Evolutionary conservation across 352 stramenopile species (phyloP), one percentile per base, ranked within the genome.

Genomic region (Phytophthora macrochlamydospora): DNA sequence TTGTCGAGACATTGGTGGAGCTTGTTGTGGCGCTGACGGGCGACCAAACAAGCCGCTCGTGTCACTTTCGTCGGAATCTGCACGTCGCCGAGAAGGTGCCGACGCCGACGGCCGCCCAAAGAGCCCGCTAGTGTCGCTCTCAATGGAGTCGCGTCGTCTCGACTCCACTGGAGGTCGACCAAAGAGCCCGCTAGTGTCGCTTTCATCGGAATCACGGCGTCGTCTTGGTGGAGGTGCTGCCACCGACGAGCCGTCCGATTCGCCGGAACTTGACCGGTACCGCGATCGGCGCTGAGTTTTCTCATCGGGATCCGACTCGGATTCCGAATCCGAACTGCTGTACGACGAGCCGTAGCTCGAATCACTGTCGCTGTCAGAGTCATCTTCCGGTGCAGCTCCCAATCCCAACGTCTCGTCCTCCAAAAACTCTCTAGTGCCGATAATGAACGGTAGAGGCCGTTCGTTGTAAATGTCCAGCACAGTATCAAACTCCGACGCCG

Each of bases 381-480:
- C 71, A 11, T 87, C 75, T 28, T 92, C 87, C 0, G 87, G 87
- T 0, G 85, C 82, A 0, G 85, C 87, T 9, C 89, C 87, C 11
- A 96, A 58, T 7, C 89, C 89, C 12, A 94, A 78, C 55, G 86
- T 93, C 64, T 94, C 87, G 54, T 94, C 87, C 46, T 94, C 89
- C 1, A 94, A 65, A 61, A 95, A 96, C 69, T 94, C 89, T 31
- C 79, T 75, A 24, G 87, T 96, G 4, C 89, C 89, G 62, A 96
- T 96, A 59, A 96, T 92, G 63, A 93, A 95, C 13, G 89, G 89
- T 65, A 96, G 59, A 30, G 89, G 87, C 0, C 87, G 82, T 73
- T 94, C 85, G 65, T 96, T 96, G 76, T 96, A 96, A 59, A 96
- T 96, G 54, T 96, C 88, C 48, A 93, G 56, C 38, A 95, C 85